Evolutionary conservation across 2,329 filamentous ascomycete species (phyloP).

Genomic region (Alternaria consortialis): DNA sequence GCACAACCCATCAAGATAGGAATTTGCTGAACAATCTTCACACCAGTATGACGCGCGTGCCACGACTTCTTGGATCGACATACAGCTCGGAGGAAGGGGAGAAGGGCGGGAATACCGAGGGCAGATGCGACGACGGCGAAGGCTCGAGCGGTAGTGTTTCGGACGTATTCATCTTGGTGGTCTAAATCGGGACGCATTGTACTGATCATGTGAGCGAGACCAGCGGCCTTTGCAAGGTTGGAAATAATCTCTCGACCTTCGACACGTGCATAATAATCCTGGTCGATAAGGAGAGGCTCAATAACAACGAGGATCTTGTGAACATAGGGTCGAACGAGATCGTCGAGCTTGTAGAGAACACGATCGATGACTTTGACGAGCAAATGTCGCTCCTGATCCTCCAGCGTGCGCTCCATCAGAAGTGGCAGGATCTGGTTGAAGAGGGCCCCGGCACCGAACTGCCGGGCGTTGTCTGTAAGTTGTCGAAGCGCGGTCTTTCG

Average conservation of each 20-base stretch:
- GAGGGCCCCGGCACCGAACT: slow-evolving; percentile 90
- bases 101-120: slow-evolving; percentile 90
- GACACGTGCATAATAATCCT: slow-evolving; percentile 98
- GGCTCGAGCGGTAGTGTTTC: slow-evolving; percentile 95
- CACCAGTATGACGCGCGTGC: slow-evolving; percentile 96
- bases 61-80: slow-evolving; percentile 99
- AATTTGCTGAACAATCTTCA: slow-evolving; percentile 99
- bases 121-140: slow-evolving; percentile 98
- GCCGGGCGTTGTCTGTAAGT: slow-evolving; percentile 94
- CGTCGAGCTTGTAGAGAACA: slow-evolving; percentile 97
- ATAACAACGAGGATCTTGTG: slow-evolving; percentile 99
- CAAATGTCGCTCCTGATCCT: slow-evolving; percentile 97
- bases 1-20: slow-evolving; percentile 99
- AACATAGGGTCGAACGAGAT: slow-evolving; percentile 92
- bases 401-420: slow-evolving; percentile 97
- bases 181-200: slow-evolving; percentile 99
- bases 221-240: slow-evolving; percentile 95
- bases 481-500: slow-evolving; percentile 97
- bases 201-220: slow-evolving; percentile 98
- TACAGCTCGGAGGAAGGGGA: slow-evolving; percentile 94
- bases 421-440: slow-evolving; percentile 98
- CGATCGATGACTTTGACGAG: slow-evolving; percentile 99
- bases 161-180: slow-evolving; percentile 96
- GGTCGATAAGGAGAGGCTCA: slow-evolving; percentile 97
- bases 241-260: slow-evolving; percentile 99